Evolutionary conservation across 2,329 filamentous ascomycete species (phyloP).

Genomic region (Exophiala viscosa): DNA sequence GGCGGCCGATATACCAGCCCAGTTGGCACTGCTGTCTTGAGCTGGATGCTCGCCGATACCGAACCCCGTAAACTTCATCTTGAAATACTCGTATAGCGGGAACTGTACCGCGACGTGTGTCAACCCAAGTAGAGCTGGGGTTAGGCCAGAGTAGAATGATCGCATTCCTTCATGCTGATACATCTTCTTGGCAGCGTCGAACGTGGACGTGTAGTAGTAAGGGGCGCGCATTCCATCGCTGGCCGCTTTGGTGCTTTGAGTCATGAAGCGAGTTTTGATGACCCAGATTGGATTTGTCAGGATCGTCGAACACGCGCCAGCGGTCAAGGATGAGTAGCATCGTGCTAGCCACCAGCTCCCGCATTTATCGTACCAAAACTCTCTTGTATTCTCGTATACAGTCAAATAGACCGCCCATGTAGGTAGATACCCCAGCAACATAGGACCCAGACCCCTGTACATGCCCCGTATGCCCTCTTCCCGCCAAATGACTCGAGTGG

Average conservation of each 20-base stretch:
- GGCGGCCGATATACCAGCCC: constrained; percentile 77
- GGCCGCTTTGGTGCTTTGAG: constrained; percentile 63
- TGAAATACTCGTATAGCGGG: constrained; percentile 90
- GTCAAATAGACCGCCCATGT: constrained; percentile 99
- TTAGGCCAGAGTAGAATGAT: constrained; percentile 93
- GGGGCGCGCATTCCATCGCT: constrained; percentile 49
- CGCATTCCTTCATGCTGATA: constrained; percentile 81
- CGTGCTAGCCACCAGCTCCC: constrained; percentile 74
- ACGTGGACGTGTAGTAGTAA: constrained; percentile 87
- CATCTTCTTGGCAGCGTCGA: constrained; percentile 94
- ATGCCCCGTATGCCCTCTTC: constrained; percentile 86
- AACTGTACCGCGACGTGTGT: constrained; percentile 97
- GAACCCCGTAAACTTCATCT: constrained; percentile 82
- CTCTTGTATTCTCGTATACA: constrained; percentile 87
- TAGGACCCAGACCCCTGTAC: constrained; percentile 89
- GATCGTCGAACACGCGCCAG: constrained; percentile 87
- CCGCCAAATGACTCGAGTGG: constrained; percentile 76
- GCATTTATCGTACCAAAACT: constrained; percentile 60
- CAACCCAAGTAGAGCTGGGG: constrained; percentile 84
- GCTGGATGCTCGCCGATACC: constrained; percentile 71
- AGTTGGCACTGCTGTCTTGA: constrained; percentile 61
- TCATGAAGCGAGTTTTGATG: constrained; percentile 97
- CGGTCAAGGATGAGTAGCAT: constrained; percentile 84
- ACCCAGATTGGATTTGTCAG: constrained; percentile 99
- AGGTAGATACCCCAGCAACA: constrained; percentile 90